Percentiles rank a stretch among this genome's conserved stretches.
These are phyloP conservation scores for Neoarthrinium moseri DNA, from an alignment of 2,329 filamentous ascomycete genomes.

Conservation along the genomic window DNA sequence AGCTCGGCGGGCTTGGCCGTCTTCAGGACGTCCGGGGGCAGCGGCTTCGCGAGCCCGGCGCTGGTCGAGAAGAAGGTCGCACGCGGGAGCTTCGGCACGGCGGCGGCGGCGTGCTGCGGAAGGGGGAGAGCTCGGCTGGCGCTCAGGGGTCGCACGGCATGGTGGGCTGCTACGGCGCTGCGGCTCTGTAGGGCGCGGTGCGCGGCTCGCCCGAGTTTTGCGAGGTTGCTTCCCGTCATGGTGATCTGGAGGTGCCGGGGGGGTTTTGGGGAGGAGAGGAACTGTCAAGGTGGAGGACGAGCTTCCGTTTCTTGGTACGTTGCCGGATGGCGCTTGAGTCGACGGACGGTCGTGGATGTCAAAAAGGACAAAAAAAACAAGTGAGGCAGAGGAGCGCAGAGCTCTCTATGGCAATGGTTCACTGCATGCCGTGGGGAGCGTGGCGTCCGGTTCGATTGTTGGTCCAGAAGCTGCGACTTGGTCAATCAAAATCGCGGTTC, in stretches of 20 bases:
- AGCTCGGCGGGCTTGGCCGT: conserved; percentile 56
- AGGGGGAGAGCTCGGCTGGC: conserved; percentile 19
- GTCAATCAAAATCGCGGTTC: too few relatives aligned
- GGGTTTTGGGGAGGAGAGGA: neutral
- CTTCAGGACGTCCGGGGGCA: conserved; percentile 33
- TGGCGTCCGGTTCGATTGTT: too few relatives aligned
- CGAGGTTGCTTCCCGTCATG: conserved; percentile 31
- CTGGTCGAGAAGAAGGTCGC: conserved; percentile 31
- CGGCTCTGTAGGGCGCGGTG: conserved; percentile 27
- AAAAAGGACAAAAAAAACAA: neutral
- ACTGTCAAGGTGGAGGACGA: neutral
- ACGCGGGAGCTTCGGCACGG: conserved; percentile 6
- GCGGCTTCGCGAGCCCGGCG: conserved; percentile 35
- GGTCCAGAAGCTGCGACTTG: too few relatives aligned
- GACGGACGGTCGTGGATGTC: too few relatives aligned
- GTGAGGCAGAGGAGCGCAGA: neutral
- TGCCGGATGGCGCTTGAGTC: too few relatives aligned
- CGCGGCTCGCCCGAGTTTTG: conserved; percentile 37
- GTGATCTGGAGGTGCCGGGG: neutral
- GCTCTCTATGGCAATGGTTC: neutral
- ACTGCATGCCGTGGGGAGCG: neutral
- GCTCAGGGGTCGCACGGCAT: conserved; percentile 19
- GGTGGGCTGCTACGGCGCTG: conserved; percentile 2
- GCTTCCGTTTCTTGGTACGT: too few relatives aligned
- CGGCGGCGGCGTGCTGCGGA: conserved; percentile 5